These are phyloP conservation scores for Scedosporium aurantiacum DNA, from an alignment of 2,329 filamentous ascomycete species.

Conservation along the genomic window DNA sequence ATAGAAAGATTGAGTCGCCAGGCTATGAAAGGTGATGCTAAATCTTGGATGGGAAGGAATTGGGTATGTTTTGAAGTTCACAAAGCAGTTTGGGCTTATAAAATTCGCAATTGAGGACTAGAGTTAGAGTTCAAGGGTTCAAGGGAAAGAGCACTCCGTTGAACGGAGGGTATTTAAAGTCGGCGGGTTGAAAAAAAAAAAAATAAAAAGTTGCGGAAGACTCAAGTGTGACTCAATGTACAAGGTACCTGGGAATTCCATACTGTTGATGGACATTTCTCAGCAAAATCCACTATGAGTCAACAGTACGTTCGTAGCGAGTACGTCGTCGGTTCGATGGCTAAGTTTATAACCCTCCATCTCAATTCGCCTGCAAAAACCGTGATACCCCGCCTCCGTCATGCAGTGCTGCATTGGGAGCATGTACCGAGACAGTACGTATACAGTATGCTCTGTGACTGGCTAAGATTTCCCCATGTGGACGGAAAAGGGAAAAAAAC, in stretches of 20 bases:
- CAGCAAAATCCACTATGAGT: neutral
- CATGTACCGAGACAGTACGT: neutral
- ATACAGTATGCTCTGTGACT: neutral
- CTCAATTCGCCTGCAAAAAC: neutral
- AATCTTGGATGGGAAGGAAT: neutral
- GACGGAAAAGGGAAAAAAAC: neutral
- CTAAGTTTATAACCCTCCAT: neutral
- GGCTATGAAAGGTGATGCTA: neutral
- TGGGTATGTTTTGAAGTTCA: neutral
- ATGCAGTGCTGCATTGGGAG: neutral
- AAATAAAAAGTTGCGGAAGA: neutral
- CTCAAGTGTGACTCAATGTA: neutral
- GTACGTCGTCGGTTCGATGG: neutral
- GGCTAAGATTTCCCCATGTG: neutral
- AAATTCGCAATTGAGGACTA: neutral
- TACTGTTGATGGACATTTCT: neutral
- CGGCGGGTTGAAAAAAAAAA: neutral
- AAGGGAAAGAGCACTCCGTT: neutral
- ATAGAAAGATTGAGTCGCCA: neutral
- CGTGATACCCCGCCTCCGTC: constrained; percentile 1
- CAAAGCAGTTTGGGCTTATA: neutral
- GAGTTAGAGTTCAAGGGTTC: neutral
- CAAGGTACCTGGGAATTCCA: neutral
- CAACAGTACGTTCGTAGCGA: neutral
- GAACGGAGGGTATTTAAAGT: constrained; percentile 1